Conservation (phyloP, 140 eudicot species). For the Ambrosia hybrid region DNA sequence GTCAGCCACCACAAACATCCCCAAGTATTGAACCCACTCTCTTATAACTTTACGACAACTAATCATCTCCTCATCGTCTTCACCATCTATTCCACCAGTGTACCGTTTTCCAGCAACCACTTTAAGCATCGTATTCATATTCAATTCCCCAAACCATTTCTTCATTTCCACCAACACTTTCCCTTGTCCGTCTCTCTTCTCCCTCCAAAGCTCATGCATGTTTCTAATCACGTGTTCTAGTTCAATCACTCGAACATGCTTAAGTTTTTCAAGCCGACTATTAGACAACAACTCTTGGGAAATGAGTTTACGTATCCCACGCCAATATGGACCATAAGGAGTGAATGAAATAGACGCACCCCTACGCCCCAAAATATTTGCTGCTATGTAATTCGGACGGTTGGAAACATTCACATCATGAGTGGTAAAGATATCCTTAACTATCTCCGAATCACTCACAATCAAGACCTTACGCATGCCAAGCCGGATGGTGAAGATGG, state of each 20-base stretch:
- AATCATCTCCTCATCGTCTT: conserved; percentile 20
- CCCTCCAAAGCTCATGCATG: not conserved
- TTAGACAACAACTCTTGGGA: conserved; percentile 24
- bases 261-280: conserved; percentile 26
- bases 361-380: conserved; percentile 31
- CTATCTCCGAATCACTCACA: conserved; percentile 30
- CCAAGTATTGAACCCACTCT: conserved; percentile 20
- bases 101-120: conserved; percentile 26
- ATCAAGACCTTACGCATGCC: conserved; percentile 34
- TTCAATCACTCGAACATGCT: conserved; percentile 20
- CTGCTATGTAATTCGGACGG: conserved; percentile 36
- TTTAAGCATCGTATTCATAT: not conserved
- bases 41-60: conserved; percentile 17
- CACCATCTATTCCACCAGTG: not conserved
- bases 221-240: conserved; percentile 1
- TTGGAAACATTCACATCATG: conserved; percentile 37
- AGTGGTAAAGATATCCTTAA: conserved; percentile 44
- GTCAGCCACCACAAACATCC: conserved; percentile 29
- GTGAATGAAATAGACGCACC: conserved; percentile 29
- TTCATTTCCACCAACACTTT: too few relatives aligned
- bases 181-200: too few relatives aligned
- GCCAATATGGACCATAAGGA: not conserved
- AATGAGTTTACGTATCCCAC: conserved; percentile 25
- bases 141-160: too few relatives aligned
- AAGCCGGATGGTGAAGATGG: conserved; percentile 30